Conservation (phyloP, 2,329 filamentous ascomycete genomes). For the Neofusicoccum parvum region DNA sequence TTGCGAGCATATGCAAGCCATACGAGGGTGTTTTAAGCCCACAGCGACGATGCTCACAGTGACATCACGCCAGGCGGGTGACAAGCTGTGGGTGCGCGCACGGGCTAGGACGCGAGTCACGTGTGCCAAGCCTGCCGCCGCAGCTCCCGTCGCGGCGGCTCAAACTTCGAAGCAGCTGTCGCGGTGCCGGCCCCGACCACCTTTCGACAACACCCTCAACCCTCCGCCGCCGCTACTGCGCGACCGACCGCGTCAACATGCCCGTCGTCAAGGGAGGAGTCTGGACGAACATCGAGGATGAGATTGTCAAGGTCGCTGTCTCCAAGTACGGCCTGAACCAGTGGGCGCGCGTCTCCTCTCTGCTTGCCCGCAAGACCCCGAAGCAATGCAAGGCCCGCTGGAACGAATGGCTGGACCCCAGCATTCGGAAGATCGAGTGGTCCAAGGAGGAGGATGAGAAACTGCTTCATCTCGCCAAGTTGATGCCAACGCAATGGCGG, state of each 20-base stretch:
- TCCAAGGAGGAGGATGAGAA: conserved; percentile 98
- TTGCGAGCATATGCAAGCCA: no score
- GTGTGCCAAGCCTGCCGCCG: conserved; percentile 15
- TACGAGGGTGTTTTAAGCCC: no score
- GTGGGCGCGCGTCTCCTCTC: conserved; percentile 96
- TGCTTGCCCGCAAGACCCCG: conserved; percentile 93
- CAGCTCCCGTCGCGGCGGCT: conserved; percentile 1
- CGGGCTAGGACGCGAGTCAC: neutral
- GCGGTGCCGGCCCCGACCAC: neutral
- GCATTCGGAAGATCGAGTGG: conserved; percentile 99
- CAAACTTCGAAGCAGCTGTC: conserved; percentile 21
- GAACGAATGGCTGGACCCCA: conserved; percentile 97
- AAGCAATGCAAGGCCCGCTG: conserved; percentile 99
- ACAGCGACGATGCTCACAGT: neutral
- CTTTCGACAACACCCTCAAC: conserved; percentile 24
- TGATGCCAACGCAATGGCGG: conserved; percentile 99
- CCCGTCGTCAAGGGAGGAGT: conserved; percentile 68
- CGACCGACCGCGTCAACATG: conserved; percentile 46
- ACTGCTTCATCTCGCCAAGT: conserved; percentile 90
- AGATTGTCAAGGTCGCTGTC: conserved; percentile 82
- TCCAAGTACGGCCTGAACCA: conserved; percentile 58
- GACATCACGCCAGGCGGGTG: neutral
- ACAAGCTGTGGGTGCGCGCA: neutral
- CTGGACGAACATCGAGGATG: conserved; percentile 78
- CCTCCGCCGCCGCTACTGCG: conserved; percentile 22